Evolutionary conservation across 805 yeast genomes (phyloP), one percentile per base, ranked within the genome.

Genomic region (Peterozyma toletana): DNA sequence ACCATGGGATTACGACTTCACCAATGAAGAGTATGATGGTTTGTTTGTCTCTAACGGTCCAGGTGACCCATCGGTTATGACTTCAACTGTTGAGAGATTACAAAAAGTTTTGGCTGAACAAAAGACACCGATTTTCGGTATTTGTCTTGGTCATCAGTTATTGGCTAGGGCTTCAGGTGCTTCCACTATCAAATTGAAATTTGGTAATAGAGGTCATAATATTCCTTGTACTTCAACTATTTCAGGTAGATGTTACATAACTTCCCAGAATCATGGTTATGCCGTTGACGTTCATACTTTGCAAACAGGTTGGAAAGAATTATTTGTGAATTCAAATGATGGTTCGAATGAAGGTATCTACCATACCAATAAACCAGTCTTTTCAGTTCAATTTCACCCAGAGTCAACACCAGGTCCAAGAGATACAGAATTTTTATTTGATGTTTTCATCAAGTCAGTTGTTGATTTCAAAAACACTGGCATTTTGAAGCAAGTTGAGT

Each of bases 371-470:
- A 75, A 84, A 64, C 99, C 99, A 35, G 84, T 74, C 63, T 93
- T 93, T 75, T 93, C 99, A 13, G 98, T 93, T 40, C 99, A 93
- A 73, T 91, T 93, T 77, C 99, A 93, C 64, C 99, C 99, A 21
- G 99, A 93, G 73, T 87, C 97, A 18, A 88, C 96, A 40, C 98
- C 99, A 39, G 99, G 99, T 64, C 99, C 99, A 63, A 81, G 96
- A 64, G 99, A 93, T 64, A 93, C 99, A 42, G 99, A 93, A 69
- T 93, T 90, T 67, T 73, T 93, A 63, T 93, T 93, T 57, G 99
- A 93, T 59, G 89, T 86, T 30, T 93, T 93, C 68, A 84, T 93
- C 59, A 67, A 86, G 52, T 64, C 96, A 40, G 95, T 93, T 41
- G 63, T 75, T 42, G 86, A 83, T 39, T 75, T 67, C 69, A 77